Percentiles rank a stretch among this genome's conserved stretches.
Evolutionary conservation across 331 rosid genomes (phyloP).

Genomic region (Quercus lobata): DNA sequence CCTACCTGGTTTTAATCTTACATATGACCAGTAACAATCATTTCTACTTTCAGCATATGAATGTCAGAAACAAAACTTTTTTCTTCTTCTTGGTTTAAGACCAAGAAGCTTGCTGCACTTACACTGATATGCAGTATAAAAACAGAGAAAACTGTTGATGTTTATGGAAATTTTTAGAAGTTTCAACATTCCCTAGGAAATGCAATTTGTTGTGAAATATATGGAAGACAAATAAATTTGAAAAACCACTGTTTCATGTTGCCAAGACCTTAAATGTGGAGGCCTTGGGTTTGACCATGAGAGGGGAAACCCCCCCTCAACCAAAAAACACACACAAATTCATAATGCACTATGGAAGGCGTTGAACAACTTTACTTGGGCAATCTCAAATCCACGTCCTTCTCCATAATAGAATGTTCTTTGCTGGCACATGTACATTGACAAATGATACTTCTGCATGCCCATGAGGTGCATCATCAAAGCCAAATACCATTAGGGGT

Average conservation of each 20-base stretch:
- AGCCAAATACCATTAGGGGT: constrained; percentile 83
- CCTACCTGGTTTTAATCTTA: too few relatives aligned
- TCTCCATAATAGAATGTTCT: constrained; percentile 80
- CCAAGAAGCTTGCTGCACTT: neutral
- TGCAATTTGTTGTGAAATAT: neutral
- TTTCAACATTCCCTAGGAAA: neutral
- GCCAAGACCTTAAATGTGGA: neutral
- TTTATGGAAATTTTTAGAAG: neutral
- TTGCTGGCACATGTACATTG: constrained; percentile 70
- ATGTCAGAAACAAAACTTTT: neutral
- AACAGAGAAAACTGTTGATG: neutral
- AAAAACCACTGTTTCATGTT: too few relatives aligned
- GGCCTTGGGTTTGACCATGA: neutral
- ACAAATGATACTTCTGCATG: constrained; percentile 87
- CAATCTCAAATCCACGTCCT: constrained; percentile 97
- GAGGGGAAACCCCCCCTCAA: too few relatives aligned
- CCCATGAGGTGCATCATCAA: constrained; percentile 98
- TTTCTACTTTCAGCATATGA: neutral
- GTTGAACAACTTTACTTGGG: constrained; percentile 54
- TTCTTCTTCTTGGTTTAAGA: neutral
- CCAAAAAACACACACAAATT: too few relatives aligned
- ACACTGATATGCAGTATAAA: neutral
- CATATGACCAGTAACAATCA: neutral
- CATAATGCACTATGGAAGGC: neutral
- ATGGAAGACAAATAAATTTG: neutral